Evolutionary conservation across 257 asterid species (phyloP), one percentile per base, ranked within the genome.

Genomic region (Verbascum thapsus): DNA sequence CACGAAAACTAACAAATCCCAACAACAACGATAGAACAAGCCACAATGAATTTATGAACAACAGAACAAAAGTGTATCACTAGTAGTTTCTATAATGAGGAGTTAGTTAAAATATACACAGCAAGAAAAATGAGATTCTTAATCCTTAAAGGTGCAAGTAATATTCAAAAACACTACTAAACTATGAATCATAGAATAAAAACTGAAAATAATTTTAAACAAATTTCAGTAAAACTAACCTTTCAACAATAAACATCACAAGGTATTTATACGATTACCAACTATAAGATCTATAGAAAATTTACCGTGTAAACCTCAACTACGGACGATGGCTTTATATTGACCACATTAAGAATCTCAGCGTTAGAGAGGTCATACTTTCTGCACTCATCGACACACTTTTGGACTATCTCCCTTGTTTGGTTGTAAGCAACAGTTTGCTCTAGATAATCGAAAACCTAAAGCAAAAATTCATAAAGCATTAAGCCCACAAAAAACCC

Each of bases 371-470:
- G 85, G 45, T 83, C 78, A 48, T 60, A 81, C 10, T 50, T 80
- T 52, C 74, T 68, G 60, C 86, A 81, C 70, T 81, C 91, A 4
- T 43, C 81, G 16, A 69, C 61, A 30, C 80, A 61, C 58, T 81
- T 80, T 15, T 18, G 50, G 43, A 80, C 57, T 2, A 52, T 42
- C 6, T 85, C 88, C 77, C 79, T 72, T 5, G 91, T 81, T 70
- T 88, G 96, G 64, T 64, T 76, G 78, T 77, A 76, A 42, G 97
- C 96, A 48, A 72, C 70, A 12, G 81, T 83, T 54, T 73, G 68
- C 69, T 85, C 97, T 41, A 86, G 69, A 73, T 86, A 91, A 74
- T 86, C 97, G 63, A 64, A 83, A 45, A 86, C 96, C 98, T 89
- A 63, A 0, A 11, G n/a, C n/a, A 56, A 13, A 50, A 63, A 65